Percentiles rank a stretch among this genome's conserved stretches.
These are phyloP conservation scores for Trichoderma sp. DNA, from an alignment of 2,329 filamentous ascomycete genomes.

Conservation along the genomic window DNA sequence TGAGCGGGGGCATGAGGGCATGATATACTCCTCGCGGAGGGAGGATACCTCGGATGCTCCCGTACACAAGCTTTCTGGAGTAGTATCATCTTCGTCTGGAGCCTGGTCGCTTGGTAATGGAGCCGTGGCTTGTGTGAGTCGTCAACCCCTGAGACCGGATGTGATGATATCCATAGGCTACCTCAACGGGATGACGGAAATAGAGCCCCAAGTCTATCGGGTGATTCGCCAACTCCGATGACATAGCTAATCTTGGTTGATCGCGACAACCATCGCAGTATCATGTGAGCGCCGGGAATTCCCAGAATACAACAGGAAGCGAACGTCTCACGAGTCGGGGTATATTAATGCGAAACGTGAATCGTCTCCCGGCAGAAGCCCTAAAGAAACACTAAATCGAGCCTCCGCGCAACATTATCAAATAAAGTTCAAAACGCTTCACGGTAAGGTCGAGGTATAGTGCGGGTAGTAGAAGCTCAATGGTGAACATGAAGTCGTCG, in stretches of 20 bases:
- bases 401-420: neutral
- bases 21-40: neutral
- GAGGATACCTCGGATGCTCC: constrained; percentile 4
- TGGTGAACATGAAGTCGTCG: neutral
- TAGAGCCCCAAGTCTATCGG: neutral
- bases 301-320: neutral
- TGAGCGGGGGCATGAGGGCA: neutral
- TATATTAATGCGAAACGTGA: neutral
- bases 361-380: neutral
- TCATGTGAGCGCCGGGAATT: neutral
- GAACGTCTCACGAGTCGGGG: neutral
- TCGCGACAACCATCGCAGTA: neutral
- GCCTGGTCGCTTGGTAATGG: neutral
- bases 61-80: constrained; percentile 1
- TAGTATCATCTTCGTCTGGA: constrained; percentile 1
- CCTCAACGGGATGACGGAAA: neutral
- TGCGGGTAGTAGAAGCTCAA: neutral
- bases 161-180: constrained; percentile 7
- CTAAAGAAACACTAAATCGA: neutral
- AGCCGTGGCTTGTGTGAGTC: neutral
- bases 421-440: neutral
- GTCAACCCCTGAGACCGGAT: constrained; percentile 24
- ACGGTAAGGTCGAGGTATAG: neutral
- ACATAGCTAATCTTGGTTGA: neutral
- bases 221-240: neutral